Evolutionary conservation across 176 grass and related monocot species (phyloP).

Genomic region (Oryza nivara): DNA sequence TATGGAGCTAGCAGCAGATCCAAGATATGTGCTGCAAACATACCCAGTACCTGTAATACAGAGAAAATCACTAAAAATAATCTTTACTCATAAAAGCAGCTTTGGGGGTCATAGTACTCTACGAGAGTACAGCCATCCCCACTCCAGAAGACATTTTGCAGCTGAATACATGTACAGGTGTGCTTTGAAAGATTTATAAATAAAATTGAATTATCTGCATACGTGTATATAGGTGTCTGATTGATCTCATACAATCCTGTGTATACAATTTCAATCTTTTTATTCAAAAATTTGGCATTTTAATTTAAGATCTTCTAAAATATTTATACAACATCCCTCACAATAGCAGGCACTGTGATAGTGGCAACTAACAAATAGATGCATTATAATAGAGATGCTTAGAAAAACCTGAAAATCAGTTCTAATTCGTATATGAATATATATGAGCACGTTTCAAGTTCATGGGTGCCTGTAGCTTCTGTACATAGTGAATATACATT

Average conservation of each 20-base stretch:
- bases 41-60: constrained; percentile 82
- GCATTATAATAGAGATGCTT: not conserved
- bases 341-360: not conserved
- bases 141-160: not conserved
- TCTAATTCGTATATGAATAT: not conserved
- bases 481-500: not conserved
- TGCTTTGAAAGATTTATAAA: not conserved
- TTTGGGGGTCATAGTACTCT: not conserved
- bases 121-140: not conserved
- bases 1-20: constrained; percentile 57
- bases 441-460: not conserved
- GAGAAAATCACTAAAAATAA: not conserved
- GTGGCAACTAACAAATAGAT: constrained; percentile 13
- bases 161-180: not conserved
- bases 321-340: not conserved
- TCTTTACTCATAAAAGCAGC: not conserved
- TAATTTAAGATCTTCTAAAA: not conserved
- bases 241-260: not conserved
- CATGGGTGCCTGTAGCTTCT: not conserved
- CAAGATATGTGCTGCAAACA: constrained; percentile 88
- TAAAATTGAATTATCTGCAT: not conserved
- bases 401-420: not conserved
- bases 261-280: not conserved
- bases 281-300: not conserved
- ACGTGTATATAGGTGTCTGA: not conserved